These are phyloP conservation scores for Polytrichum formosum DNA, from an alignment of 225 moss, liverwort and hornwort genomes.

Conservation along the genomic window DNA sequence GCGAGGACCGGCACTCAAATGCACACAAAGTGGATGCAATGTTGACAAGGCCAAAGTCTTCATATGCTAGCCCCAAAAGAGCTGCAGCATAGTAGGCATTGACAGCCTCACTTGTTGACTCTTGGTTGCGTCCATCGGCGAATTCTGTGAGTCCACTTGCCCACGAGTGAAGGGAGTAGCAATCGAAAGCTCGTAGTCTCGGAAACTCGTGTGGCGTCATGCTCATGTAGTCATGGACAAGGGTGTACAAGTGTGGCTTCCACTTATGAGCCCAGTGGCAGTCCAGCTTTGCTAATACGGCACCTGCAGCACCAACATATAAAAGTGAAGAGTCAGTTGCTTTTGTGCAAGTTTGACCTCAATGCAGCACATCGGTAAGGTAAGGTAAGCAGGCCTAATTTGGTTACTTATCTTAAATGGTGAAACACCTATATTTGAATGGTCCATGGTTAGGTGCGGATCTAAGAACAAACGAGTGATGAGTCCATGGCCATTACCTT, in stretches of 20 bases:
- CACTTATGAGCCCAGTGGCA: conserved; percentile 62
- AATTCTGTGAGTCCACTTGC: conserved; percentile 89
- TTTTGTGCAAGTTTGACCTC: no score
- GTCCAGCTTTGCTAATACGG: conserved; percentile 84
- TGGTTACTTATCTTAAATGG: no score
- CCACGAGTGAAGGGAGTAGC: conserved; percentile 88
- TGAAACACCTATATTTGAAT: no score
- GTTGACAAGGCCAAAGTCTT: conserved; percentile 60
- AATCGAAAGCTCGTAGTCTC: conserved; percentile 81
- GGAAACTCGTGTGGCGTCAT: conserved; percentile 46
- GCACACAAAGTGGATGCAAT: conserved; percentile 68
- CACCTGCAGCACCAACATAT: conserved; percentile 52
- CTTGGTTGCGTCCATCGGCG: conserved; percentile 90
- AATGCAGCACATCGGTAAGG: no score
- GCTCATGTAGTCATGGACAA: conserved; percentile 84
- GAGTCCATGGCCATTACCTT: no score
- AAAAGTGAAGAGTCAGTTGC: conserved; percentile 1
- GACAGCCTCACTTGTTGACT: conserved; percentile 90
- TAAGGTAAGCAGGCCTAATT: no score
- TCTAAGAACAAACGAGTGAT: no score
- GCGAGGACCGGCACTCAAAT: conserved; percentile 62
- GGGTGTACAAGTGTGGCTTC: conserved; percentile 62
- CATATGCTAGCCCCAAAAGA: conserved; percentile 68
- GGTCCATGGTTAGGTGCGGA: no score
- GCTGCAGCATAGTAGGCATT: conserved; percentile 89